These are phyloP conservation scores for Gamarada debralockiae DNA, from an alignment of 495 filamentous ascomycete genomes.

Conservation along the genomic window DNA sequence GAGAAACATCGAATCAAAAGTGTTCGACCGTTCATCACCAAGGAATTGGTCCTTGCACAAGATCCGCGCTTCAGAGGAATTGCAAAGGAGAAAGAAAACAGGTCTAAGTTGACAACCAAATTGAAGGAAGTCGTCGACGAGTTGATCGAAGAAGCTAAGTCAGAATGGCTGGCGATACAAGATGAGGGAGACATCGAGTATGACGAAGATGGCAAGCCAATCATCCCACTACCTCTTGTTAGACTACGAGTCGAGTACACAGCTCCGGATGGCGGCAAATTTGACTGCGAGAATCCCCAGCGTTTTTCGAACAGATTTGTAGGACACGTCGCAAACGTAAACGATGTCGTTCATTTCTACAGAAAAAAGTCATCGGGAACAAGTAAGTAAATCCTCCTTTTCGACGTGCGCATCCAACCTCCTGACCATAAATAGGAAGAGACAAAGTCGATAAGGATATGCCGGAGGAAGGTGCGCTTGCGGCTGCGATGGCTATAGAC, in stretches of 20 bases:
- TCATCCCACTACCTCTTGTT: slow-evolving; percentile 76
- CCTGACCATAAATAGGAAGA: slow-evolving; percentile 9
- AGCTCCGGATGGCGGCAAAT: slow-evolving; percentile 79
- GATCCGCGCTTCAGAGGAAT: slow-evolving; percentile 75
- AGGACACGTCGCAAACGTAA: slow-evolving; percentile 85
- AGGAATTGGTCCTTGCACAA: slow-evolving; percentile 72
- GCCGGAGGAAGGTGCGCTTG: slow-evolving; percentile 56
- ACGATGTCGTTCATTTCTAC: slow-evolving; percentile 91
- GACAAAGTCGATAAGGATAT: slow-evolving; percentile 39
- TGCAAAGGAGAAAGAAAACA: slow-evolving; percentile 76
- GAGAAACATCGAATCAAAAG: slow-evolving; percentile 81
- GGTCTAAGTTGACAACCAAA: slow-evolving; percentile 69
- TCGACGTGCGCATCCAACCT: neutral
- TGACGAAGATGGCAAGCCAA: slow-evolving; percentile 22
- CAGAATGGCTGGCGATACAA: slow-evolving; percentile 71
- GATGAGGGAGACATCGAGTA: slow-evolving; percentile 50
- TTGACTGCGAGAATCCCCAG: slow-evolving; percentile 92
- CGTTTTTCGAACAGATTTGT: slow-evolving; percentile 93
- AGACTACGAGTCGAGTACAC: slow-evolving; percentile 89
- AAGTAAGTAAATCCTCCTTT: slow-evolving; percentile 14
- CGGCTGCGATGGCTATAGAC: slow-evolving; percentile 55
- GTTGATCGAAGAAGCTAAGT: slow-evolving; percentile 80
- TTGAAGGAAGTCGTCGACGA: slow-evolving; percentile 75
- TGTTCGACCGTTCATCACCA: slow-evolving; percentile 86
- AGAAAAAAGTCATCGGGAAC: slow-evolving; percentile 63